Conservation (phyloP, 345 rosid species). For the Hibiscus syriacus region DNA sequence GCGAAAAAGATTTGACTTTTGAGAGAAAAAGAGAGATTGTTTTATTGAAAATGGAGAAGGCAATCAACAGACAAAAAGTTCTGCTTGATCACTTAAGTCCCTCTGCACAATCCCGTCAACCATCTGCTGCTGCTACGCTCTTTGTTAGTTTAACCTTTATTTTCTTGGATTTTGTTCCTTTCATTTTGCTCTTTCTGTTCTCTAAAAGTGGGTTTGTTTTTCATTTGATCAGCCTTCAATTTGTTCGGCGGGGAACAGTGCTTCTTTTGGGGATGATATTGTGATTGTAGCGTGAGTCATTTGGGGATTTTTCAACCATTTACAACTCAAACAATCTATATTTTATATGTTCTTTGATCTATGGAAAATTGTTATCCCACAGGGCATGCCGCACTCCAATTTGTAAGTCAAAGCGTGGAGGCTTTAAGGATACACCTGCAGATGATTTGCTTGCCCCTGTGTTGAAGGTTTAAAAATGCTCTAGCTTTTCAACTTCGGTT, state of each 20-base stretch:
- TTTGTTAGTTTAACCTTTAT: conserved; percentile 37
- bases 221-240: conserved; percentile 36
- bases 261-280: conserved; percentile 73
- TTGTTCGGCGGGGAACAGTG: conserved; percentile 61
- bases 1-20: not conserved
- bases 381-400: conserved; percentile 89
- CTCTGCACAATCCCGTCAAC: conserved; percentile 27
- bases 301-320: too few species aligned
- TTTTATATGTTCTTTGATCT: not conserved
- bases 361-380: not conserved
- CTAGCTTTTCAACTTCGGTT: not conserved
- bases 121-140: conserved; percentile 21
- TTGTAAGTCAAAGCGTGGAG: conserved; percentile 82
- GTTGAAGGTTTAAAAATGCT: conserved; percentile 53
- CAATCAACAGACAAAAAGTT: too few species aligned
- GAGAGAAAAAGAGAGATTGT: not conserved
- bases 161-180: not conserved
- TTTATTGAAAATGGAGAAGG: too few species aligned
- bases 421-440: conserved; percentile 81
- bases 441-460: conserved; percentile 82
- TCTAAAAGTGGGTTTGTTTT: not conserved
- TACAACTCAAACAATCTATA: not conserved
- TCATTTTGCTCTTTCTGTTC: not conserved
- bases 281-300: too few species aligned
- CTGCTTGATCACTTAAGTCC: conserved; percentile 77